Conservation (phyloP, 108 stramenopile genomes). For the Mediolabrus comicus region DNA sequence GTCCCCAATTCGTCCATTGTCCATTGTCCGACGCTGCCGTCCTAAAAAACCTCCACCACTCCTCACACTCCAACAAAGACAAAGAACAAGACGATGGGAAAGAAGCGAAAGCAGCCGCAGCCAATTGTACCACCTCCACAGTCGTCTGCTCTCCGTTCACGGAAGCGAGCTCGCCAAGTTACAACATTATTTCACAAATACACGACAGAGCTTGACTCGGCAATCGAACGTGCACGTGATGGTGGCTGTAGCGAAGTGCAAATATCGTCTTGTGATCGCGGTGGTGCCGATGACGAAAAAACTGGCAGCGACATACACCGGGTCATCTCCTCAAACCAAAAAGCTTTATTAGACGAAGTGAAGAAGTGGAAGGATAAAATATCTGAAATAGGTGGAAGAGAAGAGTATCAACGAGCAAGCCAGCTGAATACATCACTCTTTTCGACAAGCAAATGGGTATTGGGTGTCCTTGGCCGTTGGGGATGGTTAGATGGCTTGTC, state of each 20-base stretch:
- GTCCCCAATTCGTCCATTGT: too few relatives aligned
- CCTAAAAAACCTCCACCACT: background rate
- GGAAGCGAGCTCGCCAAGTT: constrained; percentile 76
- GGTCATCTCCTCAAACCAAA: background rate
- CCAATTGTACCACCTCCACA: constrained; percentile 44
- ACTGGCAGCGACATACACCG: background rate
- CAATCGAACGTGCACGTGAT: constrained; percentile 32
- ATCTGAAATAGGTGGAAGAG: constrained; percentile 63
- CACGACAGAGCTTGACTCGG: constrained; percentile 60
- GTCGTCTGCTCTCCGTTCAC: constrained; percentile 40
- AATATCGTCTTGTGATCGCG: background rate
- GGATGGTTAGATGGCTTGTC: constrained; percentile 79
- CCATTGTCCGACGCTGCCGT: too few relatives aligned
- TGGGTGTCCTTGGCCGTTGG: constrained; percentile 63
- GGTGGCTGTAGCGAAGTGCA: constrained; percentile 3
- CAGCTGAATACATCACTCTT: constrained; percentile 81
- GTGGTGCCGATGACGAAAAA: constrained; percentile 28
- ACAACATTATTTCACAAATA: constrained; percentile 85
- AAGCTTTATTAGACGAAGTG: constrained; percentile 31
- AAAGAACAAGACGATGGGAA: constrained; percentile 17
- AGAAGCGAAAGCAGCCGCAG: constrained; percentile 38
- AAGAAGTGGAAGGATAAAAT: constrained; percentile 51
- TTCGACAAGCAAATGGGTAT: constrained; percentile 87
- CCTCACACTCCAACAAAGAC: background rate
- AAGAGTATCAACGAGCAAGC: constrained; percentile 84